Percentiles rank a stretch among this genome's conserved stretches.
These are phyloP conservation scores for Ochetophila trinervis DNA, from an alignment of 306 rosid genomes.

Conservation along the genomic window DNA sequence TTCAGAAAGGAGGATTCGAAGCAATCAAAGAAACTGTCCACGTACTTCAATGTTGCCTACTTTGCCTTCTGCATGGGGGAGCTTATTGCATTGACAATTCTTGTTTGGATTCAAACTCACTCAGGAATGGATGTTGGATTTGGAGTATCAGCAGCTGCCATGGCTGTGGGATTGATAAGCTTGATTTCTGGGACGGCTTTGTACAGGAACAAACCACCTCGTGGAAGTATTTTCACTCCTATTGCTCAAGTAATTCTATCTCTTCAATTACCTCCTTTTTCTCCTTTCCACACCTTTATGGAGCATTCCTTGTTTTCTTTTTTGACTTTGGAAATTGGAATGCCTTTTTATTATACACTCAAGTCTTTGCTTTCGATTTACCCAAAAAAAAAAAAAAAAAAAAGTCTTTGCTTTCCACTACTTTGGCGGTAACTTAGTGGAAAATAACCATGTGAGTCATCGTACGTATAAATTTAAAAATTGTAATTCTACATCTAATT, in stretches of 20 bases:
- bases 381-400: too few species aligned
- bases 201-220: slow-evolving; percentile 39
- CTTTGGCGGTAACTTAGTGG: too few species aligned
- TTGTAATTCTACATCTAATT: too few species aligned
- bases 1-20: slow-evolving; percentile 36
- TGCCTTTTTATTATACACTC: not conserved
- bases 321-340: slow-evolving; percentile 10
- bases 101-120: slow-evolving; percentile 64
- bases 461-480: too few species aligned
- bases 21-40: slow-evolving; percentile 42
- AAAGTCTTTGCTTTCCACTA: too few species aligned
- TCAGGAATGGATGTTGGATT: slow-evolving; percentile 66
- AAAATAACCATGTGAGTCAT: too few species aligned
- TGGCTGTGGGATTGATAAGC: slow-evolving; percentile 43
- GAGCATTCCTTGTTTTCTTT: not conserved
- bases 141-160: slow-evolving; percentile 57
- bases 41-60: slow-evolving; percentile 58
- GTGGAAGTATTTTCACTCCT: slow-evolving; percentile 56
- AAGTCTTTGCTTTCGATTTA: not conserved
- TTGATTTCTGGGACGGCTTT: slow-evolving; percentile 31
- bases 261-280: not conserved
- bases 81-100: slow-evolving; percentile 48
- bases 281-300: not conserved
- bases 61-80: slow-evolving; percentile 61
- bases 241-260: slow-evolving; percentile 47